Evolutionary conservation across 2,329 filamentous ascomycete genomes (phyloP).

Genomic region (Botryotinia globosa): DNA sequence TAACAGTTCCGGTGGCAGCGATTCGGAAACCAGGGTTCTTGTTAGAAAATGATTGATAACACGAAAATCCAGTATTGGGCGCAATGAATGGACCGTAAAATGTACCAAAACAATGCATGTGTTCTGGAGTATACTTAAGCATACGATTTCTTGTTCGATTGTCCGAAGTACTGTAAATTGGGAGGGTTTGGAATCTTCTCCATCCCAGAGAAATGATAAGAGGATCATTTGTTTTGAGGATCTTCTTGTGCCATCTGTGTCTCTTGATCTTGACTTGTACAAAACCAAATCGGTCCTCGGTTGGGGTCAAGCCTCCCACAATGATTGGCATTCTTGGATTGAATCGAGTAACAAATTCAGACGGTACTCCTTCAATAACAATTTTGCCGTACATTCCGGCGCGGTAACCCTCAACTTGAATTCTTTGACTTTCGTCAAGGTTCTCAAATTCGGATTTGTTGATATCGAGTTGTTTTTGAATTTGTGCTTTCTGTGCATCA

Average conservation of each 20-base stretch:
- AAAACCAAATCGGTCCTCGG: constrained; percentile 93
- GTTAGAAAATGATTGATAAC: constrained; percentile 83
- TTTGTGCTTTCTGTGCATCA: constrained; percentile 87
- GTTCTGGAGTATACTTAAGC: constrained; percentile 98
- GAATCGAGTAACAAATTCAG: constrained; percentile 84
- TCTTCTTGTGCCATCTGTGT: constrained; percentile 98
- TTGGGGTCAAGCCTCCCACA: constrained; percentile 85
- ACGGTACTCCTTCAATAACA: constrained; percentile 82
- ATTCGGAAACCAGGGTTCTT: constrained; percentile 88
- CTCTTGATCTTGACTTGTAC: constrained; percentile 96
- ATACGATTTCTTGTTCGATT: constrained; percentile 91
- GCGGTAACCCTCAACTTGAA: constrained; percentile 83
- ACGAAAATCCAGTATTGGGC: constrained; percentile 93
- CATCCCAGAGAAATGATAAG: constrained; percentile 96
- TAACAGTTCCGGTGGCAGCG: constrained; percentile 87
- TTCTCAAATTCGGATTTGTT: constrained; percentile 90
- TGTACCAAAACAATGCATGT: constrained; percentile 98
- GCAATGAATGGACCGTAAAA: constrained; percentile 94
- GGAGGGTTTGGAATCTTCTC: constrained; percentile 89
- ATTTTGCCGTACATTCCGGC: constrained; percentile 93
- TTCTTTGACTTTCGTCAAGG: constrained; percentile 78
- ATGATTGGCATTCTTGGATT: constrained; percentile 79
- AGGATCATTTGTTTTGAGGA: constrained; percentile 96
- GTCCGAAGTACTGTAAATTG: constrained; percentile 93
- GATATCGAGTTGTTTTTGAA: constrained; percentile 95